Conservation (phyloP, 2,329 filamentous ascomycete species). For the Eutypella sp. region DNA sequence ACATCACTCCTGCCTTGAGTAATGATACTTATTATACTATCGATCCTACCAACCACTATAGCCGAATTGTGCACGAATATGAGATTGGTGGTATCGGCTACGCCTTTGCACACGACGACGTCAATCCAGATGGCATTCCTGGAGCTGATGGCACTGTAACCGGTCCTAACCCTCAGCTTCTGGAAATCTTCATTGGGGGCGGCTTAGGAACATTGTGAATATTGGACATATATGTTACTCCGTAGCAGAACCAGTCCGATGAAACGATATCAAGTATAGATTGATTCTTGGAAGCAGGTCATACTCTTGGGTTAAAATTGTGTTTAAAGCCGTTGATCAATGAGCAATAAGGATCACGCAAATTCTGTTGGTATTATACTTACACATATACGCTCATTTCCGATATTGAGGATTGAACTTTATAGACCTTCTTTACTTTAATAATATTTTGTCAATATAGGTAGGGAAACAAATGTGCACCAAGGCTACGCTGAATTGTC, state of each 20-base stretch:
- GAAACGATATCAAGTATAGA: background rate
- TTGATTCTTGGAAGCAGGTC: background rate
- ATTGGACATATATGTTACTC: too few relatives aligned
- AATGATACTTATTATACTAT: constrained; percentile 34
- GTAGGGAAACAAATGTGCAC: too few relatives aligned
- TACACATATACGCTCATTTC: background rate
- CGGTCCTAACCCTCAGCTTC: background rate
- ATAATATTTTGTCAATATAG: too few relatives aligned
- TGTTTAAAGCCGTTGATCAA: background rate
- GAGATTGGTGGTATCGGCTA: constrained; percentile 56
- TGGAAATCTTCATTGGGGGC: background rate
- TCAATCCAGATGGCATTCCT: constrained; percentile 43
- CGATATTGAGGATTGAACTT: background rate
- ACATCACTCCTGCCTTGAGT: background rate
- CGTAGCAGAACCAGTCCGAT: background rate
- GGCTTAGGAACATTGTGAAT: background rate
- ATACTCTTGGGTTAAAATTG: background rate
- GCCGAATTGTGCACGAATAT: constrained; percentile 51
- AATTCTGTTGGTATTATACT: too few relatives aligned
- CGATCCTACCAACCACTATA: constrained; percentile 46
- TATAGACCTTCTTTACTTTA: too few relatives aligned
- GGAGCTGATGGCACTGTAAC: constrained; percentile 40
- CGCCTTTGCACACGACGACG: constrained; percentile 62
- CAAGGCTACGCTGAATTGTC: too few relatives aligned
- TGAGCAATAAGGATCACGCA: background rate